Evolutionary conservation across 441 rosid species (phyloP).

Genomic region (Daphne laureola): DNA sequence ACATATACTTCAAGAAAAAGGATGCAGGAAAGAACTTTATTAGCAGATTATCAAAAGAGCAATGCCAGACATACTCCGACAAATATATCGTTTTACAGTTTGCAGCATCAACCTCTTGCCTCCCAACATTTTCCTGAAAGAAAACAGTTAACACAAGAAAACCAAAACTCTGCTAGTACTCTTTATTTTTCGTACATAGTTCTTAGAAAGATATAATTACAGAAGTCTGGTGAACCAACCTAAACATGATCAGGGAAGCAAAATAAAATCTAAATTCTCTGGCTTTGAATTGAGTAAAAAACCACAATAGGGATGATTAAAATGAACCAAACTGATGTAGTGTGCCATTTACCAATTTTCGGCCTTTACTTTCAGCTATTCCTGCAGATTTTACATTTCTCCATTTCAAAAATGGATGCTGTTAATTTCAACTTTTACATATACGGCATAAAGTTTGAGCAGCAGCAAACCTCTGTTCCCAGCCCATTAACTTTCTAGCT

Average conservation of each 20-base stretch:
- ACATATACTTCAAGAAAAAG: too few species aligned
- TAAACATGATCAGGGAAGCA: background rate
- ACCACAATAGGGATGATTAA: background rate
- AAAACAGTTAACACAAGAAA: slow-evolving; percentile 2
- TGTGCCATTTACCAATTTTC: too few species aligned
- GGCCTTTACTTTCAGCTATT: too few species aligned
- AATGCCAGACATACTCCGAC: slow-evolving; percentile 59
- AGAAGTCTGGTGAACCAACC: too few species aligned
- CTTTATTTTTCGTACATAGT: background rate
- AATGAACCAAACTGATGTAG: too few species aligned
- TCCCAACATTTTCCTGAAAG: slow-evolving; percentile 54
- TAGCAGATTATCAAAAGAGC: slow-evolving; percentile 3
- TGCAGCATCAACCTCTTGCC: slow-evolving; percentile 74
- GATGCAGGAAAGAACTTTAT: background rate
- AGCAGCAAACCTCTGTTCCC: too few species aligned
- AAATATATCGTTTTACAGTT: slow-evolving; percentile 75
- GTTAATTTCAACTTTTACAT: too few species aligned
- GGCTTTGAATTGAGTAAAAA: background rate
- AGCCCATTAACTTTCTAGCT: too few species aligned
- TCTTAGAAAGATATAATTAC: background rate
- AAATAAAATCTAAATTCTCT: background rate
- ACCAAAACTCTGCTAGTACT: background rate
- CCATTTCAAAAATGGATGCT: too few species aligned
- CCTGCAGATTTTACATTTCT: too few species aligned
- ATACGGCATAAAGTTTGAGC: too few species aligned